Percentiles rank a stretch among this genome's conserved stretches.
Conservation (phyloP, 2,329 filamentous ascomycete genomes). For the Aspergillus tamarii region DNA sequence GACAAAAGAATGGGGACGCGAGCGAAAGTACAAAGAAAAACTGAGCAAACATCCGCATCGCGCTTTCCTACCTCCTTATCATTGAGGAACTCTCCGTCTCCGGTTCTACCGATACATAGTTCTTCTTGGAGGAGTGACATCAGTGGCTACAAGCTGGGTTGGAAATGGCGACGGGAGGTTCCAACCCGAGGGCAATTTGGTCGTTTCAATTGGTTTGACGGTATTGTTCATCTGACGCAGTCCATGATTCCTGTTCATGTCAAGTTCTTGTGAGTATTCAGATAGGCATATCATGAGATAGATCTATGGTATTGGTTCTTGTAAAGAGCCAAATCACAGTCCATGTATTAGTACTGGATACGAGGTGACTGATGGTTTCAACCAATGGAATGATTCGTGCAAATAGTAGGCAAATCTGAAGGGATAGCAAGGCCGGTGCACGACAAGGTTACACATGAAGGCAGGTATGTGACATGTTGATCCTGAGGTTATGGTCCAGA, state of each 20-base stretch:
- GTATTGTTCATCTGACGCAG: background rate
- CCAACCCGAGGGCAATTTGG: background rate
- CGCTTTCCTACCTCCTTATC: background rate
- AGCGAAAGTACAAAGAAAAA: background rate
- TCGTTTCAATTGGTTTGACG: background rate
- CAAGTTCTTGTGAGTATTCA: background rate
- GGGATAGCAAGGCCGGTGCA: background rate
- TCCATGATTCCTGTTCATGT: background rate
- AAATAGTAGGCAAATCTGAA: background rate
- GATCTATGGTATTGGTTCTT: background rate
- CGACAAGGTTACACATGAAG: background rate
- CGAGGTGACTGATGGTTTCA: background rate
- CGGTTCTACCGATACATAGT: background rate
- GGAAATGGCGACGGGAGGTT: background rate
- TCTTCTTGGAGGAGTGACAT: conserved; percentile 1
- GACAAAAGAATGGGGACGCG: background rate
- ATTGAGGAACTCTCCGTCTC: background rate
- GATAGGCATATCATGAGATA: background rate
- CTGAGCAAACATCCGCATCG: background rate
- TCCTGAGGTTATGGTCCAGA: background rate
- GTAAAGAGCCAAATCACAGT: background rate
- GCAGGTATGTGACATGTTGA: background rate
- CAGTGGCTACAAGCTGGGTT: conserved; percentile 5
- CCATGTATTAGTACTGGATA: background rate
- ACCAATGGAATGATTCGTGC: background rate